Evolutionary conservation across 805 yeast genomes (phyloP).

Genomic region (Candida manassasensis): DNA sequence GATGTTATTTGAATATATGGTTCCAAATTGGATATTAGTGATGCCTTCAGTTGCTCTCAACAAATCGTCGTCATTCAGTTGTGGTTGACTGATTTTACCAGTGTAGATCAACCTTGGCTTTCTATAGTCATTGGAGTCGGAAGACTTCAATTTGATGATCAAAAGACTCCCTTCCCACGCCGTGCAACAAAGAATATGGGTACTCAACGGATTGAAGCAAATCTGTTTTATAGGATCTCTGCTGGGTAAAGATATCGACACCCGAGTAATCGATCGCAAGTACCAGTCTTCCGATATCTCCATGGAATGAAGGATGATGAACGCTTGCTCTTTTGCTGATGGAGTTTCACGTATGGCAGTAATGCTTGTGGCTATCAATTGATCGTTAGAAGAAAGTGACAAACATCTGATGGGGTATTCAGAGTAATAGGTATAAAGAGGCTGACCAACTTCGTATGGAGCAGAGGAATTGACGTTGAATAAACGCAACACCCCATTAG

Average conservation of each 20-base stretch:
- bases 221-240: conserved; percentile 77
- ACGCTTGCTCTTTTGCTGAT: conserved; percentile 69
- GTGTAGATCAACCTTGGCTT: conserved; percentile 39
- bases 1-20: conserved; percentile 29
- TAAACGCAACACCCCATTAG: conserved; percentile 66
- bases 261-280: conserved; percentile 44
- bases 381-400: conserved; percentile 61
- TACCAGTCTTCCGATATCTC: conserved; percentile 7
- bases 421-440: conserved; percentile 64
- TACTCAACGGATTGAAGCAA: conserved; percentile 67
- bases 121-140: conserved; percentile 40
- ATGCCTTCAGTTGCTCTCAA: conserved; percentile 82
- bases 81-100: conserved; percentile 7
- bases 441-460: conserved; percentile 45
- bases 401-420: conserved; percentile 77
- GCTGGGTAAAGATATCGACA: conserved; percentile 78
- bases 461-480: conserved; percentile 42
- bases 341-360: conserved; percentile 66
- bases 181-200: conserved; percentile 71
- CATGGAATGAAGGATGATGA: conserved; percentile 55
- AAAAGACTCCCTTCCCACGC: conserved; percentile 74
- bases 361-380: conserved; percentile 71
- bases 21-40: conserved; percentile 64
- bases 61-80: conserved; percentile 14
- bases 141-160: conserved; percentile 61